phyloP scores from a whole-genome alignment of 495 filamentous ascomycete species.

The Penicillium atrosanguineum region DNA sequence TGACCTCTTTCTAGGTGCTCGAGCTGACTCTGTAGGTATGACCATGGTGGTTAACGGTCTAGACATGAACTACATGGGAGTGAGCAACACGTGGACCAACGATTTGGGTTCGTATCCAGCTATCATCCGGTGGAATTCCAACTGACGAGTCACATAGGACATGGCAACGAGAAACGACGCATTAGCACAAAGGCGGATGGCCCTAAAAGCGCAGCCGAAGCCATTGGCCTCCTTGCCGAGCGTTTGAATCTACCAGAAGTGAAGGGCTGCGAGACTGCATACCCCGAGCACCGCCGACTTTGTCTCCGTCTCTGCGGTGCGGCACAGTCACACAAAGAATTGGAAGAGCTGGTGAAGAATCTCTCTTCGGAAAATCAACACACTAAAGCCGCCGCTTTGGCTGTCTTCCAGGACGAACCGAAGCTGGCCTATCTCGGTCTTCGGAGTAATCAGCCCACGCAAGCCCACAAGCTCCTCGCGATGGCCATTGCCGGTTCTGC shows the following conservation, averaged over 20 bases:
- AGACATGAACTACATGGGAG: constrained; percentile 83
- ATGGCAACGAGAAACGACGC: constrained; percentile 31
- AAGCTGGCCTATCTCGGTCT: constrained; percentile 50
- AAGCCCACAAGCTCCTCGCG: constrained; percentile 50
- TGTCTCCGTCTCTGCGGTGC: constrained; percentile 79
- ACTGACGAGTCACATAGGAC: constrained; percentile 31
- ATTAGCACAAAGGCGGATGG: constrained; percentile 24
- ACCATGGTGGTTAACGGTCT: constrained; percentile 72
- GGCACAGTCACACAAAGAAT: constrained; percentile 57
- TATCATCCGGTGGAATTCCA: background rate
- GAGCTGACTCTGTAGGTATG: constrained; percentile 58
- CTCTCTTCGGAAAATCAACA: constrained; percentile 60
- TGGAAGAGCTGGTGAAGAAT: constrained; percentile 60
- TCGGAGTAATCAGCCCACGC: constrained; percentile 39
- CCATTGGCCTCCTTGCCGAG: constrained; percentile 51
- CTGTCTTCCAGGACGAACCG: constrained; percentile 69
- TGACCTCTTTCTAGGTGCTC: constrained; percentile 54
- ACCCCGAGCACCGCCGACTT: constrained; percentile 70
- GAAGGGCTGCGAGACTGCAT: constrained; percentile 56
- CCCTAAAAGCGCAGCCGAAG: constrained; percentile 40
- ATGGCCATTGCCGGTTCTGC: constrained; percentile 54
- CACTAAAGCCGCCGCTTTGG: constrained; percentile 78
- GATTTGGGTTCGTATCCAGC: constrained; percentile 54
- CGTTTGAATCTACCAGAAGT: constrained; percentile 47
- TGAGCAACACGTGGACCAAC: constrained; percentile 76